Percentiles rank a stretch among this genome's conserved stretches.
phyloP scores from a whole-genome alignment of 495 filamentous ascomycete species.

The Friedmanniomyces simplex region DNA sequence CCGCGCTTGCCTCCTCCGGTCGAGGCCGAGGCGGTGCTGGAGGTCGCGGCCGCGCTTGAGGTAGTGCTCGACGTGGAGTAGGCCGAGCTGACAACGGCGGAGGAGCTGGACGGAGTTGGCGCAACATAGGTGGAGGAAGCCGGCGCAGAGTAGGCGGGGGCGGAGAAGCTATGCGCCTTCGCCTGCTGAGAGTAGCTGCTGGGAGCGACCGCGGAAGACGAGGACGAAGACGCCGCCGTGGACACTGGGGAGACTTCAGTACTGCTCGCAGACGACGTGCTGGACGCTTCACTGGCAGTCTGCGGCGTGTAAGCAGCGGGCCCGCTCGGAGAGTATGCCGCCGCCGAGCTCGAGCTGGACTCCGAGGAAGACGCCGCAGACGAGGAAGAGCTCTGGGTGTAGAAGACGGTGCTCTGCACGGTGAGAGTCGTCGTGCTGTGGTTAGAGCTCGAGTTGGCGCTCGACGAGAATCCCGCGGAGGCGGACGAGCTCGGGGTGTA shows the following conservation, averaged over 20 bases:
- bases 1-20: slow-evolving; percentile 47
- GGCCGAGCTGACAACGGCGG: slow-evolving; percentile 1
- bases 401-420: not conserved
- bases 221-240: not conserved
- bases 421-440: not conserved
- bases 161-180: too few relatives aligned
- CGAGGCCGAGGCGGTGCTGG: slow-evolving; percentile 3
- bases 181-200: not conserved
- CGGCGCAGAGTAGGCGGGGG: not conserved
- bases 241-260: not conserved
- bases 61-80: slow-evolving; percentile 5
- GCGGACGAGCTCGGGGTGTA: not conserved
- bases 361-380: not conserved
- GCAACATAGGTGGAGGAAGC: not conserved
- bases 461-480: not conserved
- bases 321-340: not conserved
- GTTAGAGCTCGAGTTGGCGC: slow-evolving; percentile 2
- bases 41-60: slow-evolving; percentile 5
- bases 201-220: not conserved
- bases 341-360: not conserved
- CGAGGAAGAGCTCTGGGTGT: not conserved
- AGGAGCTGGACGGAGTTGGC: slow-evolving; percentile 1
- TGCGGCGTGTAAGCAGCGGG: not conserved
- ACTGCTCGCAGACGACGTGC: not conserved
- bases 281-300: not conserved